phyloP scores from a whole-genome alignment of 1,284 basidiomycete genomes.

The Uromyces viciae-fabae region DNA sequence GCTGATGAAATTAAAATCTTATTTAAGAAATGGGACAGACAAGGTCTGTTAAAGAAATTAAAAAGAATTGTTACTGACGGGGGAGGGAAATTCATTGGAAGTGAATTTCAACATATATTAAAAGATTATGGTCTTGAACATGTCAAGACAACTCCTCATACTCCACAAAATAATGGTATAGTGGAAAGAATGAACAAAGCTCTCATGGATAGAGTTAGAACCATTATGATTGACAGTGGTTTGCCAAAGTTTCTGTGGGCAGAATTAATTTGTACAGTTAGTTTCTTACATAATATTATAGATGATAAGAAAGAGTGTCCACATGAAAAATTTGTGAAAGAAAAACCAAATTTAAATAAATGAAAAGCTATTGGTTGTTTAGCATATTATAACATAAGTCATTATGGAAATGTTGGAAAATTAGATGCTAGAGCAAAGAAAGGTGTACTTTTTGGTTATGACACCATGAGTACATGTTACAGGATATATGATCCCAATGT shows the following conservation, averaged over 20 bases:
- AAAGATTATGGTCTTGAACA: not conserved
- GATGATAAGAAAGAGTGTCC: conserved; percentile 1
- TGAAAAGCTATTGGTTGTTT: not conserved
- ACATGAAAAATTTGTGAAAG: conserved; percentile 6
- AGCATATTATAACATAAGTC: not conserved
- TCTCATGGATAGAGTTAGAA: conserved; percentile 1
- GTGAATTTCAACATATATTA: not conserved
- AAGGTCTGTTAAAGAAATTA: not conserved
- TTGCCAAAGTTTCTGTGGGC: conserved; percentile 1
- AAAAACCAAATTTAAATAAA: not conserved
- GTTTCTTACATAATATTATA: conserved; percentile 6
- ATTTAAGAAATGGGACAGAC: not conserved
- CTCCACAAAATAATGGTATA: conserved; percentile 7
- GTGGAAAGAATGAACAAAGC: conserved; percentile 1
- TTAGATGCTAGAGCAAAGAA: not conserved
- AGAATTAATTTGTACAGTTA: not conserved
- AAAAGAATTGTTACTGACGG: not conserved
- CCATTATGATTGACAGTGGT: not conserved
- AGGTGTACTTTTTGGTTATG: conserved; percentile 14
- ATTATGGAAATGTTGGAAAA: conserved; percentile 6
- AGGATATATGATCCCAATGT: conserved; percentile 21
- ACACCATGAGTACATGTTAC: conserved; percentile 7
- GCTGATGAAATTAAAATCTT: not conserved
- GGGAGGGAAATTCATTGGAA: not conserved
- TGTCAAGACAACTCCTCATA: not conserved